Evolutionary conservation across 495 filamentous ascomycete genomes (phyloP), one percentile per base, ranked within the genome.

Genomic region (Glutinoglossum americanum): DNA sequence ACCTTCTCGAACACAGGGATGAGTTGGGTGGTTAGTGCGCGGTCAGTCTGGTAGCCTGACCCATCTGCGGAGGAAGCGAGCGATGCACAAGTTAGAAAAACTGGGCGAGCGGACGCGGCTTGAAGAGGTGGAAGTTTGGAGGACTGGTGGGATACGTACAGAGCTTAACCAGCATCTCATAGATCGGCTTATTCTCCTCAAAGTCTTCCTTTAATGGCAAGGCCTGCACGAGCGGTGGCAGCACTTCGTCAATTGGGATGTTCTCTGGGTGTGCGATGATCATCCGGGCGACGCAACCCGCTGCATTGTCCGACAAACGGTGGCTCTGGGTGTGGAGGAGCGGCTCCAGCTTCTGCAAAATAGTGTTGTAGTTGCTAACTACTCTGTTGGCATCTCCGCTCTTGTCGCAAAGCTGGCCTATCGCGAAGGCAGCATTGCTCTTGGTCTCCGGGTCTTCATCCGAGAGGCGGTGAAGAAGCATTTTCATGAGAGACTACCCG

Each of bases 151-250:
- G 13, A 47, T 26, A 78, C 84, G 75, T 74, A 87, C 83, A 96
- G 57, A 97, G 74, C 67, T 84, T 79, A 66, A 86, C 81, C 64
- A 98, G 78, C 79, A 86, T 89, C 62, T 81, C 76, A 70, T 81
- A 98, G 37, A 97, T 79, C 11, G 90, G 86, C 60, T 85, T 83
- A 72, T 98, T 97, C 78, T 98, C 92, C 69, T 95, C 89, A 61
- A 78, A 97, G 68, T 98, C 92, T 63, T 95, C 89, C 71, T 84
- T 88, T 63, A 97, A 71, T 27, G 92, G 92, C 49, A 98, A 75
- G 13, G 92, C 75, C 56, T 74, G 32, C 21, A 92, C 78, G 45
- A 98, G 74, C 2, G 77, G 80, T 26, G 89, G 89, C 0, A 98
- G 76, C 21, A 94, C 84, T 11, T 94, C 81, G 57, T 76, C 69